Percentiles rank a stretch among this genome's conserved stretches.
Evolutionary conservation across 1,284 basidiomycete species (phyloP).

Genomic region (Volvariella volvacea): DNA sequence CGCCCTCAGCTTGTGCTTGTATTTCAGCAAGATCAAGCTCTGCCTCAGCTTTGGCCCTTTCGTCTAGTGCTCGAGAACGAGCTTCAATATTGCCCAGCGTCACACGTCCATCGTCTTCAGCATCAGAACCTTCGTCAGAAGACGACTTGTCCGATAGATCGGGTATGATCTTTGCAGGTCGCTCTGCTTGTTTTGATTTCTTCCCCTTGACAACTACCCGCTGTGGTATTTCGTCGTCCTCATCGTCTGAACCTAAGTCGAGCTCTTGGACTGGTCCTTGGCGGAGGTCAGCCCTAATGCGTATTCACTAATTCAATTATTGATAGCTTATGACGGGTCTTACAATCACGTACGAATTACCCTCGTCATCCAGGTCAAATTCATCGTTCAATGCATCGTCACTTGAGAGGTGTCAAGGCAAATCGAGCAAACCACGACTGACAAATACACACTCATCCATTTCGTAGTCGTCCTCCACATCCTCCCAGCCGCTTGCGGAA

Average conservation of each 20-base stretch:
- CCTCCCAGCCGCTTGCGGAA: conserved; percentile 57
- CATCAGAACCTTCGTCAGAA: conserved; percentile 40
- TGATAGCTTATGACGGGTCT: no score
- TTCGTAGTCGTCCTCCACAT: conserved; percentile 44
- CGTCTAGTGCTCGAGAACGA: conserved; percentile 67
- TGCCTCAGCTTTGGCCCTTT: conserved; percentile 56
- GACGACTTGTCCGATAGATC: conserved; percentile 34
- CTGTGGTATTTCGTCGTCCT: conserved; percentile 30
- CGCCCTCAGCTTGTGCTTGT: conserved; percentile 45
- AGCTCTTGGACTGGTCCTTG: conserved; percentile 55
- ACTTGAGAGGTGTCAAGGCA: conserved; percentile 4
- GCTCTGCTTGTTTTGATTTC: conserved; percentile 47
- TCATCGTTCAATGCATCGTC: conserved; percentile 23
- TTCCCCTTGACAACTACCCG: conserved; percentile 27
- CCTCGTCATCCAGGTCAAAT: conserved; percentile 28
- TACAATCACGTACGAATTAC: no score
- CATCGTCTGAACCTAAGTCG: conserved; percentile 62
- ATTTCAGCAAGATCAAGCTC: conserved; percentile 63
- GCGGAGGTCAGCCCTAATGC: conserved; percentile 34
- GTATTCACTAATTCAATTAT: neutral
- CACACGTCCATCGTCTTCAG: conserved; percentile 53
- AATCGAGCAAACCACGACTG: neutral
- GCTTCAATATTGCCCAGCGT: conserved; percentile 76
- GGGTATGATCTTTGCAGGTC: conserved; percentile 43
- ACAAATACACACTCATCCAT: conserved; percentile 37